Evolutionary conservation across 208 protist species (phyloP), one percentile per base, ranked within the genome.

Genomic region (Phytomonas sp.): DNA sequence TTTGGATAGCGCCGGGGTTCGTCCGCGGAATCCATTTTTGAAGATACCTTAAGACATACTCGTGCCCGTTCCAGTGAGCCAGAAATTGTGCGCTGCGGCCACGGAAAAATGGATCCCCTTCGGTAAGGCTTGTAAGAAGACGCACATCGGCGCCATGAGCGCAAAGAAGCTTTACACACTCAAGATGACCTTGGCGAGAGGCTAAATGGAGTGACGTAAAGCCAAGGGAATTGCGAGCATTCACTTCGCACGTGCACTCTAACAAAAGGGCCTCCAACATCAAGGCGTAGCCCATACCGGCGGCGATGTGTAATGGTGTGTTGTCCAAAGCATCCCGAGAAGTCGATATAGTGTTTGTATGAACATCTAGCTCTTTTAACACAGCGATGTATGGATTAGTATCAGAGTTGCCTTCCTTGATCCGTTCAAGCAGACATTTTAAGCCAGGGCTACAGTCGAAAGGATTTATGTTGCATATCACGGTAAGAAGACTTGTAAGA

Each of bases 401-500:
- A 29, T 77, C 60, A 15, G 67, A 72, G 23, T 76, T 72, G 2
- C 15, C 46, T 23, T 70, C 62, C 15, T 59, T 56, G 20, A 60
- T 29, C 67, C 72, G 43, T 79, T 74, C 60, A 81, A 66, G 4
- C 80, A 65, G 26, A 87, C 76, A 66, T 73, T 84, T 60, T 61
- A 85, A 83, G 63, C 85, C 85, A 7, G 82, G 85, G 37, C 82
- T 91, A 15, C 79, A 67, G 67, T 91, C 85, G 60, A 84, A 86
- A 3, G 80, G 82, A 56, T 91, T 88, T 13, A 88, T 78, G 17
- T 80, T 80, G 30, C 71, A 72, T 23, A 91, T 73, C 4, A 77
- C 26, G 28, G 80, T 88, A 46, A 83, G 72, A 31, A 91, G 53
- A n/a, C 67, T 75, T 4, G 72, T 60, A 4, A 88, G 34, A 56